These are phyloP conservation scores for Talaromyces rugulosus DNA, from an alignment of 2,329 filamentous ascomycete genomes.

Conservation along the genomic window DNA sequence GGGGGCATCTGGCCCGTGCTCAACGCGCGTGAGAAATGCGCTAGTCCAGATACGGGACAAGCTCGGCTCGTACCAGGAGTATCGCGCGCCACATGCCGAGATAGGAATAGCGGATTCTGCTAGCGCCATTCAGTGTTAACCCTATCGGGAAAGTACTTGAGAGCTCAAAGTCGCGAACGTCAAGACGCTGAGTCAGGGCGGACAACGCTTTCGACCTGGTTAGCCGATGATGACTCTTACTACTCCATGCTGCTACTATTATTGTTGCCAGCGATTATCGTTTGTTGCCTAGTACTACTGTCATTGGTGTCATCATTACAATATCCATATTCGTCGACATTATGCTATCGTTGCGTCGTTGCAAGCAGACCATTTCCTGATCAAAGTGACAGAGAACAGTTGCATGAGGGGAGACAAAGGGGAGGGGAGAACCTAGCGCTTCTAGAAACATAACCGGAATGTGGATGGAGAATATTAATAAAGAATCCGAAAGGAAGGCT, in stretches of 20 bases:
- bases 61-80: background rate
- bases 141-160: constrained; percentile 10
- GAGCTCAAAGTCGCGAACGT: background rate
- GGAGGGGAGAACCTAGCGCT: background rate
- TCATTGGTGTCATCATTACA: background rate
- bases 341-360: background rate
- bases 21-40: background rate
- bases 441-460: background rate
- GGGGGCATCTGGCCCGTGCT: background rate
- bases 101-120: background rate
- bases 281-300: background rate
- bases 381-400: background rate
- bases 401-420: background rate
- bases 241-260: background rate
- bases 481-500: background rate
- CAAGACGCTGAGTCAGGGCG: background rate
- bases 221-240: background rate
- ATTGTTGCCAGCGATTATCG: background rate
- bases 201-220: background rate
- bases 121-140: background rate
- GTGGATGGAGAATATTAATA: background rate
- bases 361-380: background rate
- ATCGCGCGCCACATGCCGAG: background rate
- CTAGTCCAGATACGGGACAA: background rate
- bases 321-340: background rate